Evolutionary conservation across 1,284 basidiomycete species (phyloP), one percentile per base, ranked within the genome.

Genomic region (Rhodotorula sp.): DNA sequence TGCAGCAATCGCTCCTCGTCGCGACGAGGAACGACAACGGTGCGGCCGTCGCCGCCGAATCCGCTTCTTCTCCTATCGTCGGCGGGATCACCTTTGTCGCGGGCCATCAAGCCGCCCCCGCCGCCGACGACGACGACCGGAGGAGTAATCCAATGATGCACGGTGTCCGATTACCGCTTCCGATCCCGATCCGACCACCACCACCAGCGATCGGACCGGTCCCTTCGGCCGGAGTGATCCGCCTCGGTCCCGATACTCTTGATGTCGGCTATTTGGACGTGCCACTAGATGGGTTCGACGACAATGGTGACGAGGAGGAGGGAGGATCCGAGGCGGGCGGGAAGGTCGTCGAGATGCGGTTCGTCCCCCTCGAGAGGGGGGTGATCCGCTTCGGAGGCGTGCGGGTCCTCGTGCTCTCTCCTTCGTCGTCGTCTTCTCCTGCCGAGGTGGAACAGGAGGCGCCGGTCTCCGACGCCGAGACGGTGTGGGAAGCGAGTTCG

Each of bases 321-420:
- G 26, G n/a, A 18, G 21, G n/a, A n/a, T 5, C 47, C 3, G 28
- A 28, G 21, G 43, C 31, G 52, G 19, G 34, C 5, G 34, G 34
- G 34, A 34, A 34, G 2, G 12, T 2, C 16, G 45, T 34, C 23
- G 3, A 18, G 43, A 23, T 55, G 62, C 54, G 52, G 23, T 62
- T 56, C 18, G 52, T 54, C 10, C 43, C 62, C 16, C 54, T 56
- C 38, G 38, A 34, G 55, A 6, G 34, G 34, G 55, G 61, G 18
- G 18, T 56, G 31, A 2, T 38, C 16, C 31, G 67, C 6, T 62
- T 68, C 12, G 67, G 67, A 6, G 67, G 67, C 2, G 7, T 62
- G 34, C 23, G 67, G 49, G 49, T 59, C 26, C 48, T 68, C 47
- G 34, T 67, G 26, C 66, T 67, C 28, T 28, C 26, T 26, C 49